Conservation (phyloP, 106 monocot species). For the Dioscorea zingiberensis region DNA sequence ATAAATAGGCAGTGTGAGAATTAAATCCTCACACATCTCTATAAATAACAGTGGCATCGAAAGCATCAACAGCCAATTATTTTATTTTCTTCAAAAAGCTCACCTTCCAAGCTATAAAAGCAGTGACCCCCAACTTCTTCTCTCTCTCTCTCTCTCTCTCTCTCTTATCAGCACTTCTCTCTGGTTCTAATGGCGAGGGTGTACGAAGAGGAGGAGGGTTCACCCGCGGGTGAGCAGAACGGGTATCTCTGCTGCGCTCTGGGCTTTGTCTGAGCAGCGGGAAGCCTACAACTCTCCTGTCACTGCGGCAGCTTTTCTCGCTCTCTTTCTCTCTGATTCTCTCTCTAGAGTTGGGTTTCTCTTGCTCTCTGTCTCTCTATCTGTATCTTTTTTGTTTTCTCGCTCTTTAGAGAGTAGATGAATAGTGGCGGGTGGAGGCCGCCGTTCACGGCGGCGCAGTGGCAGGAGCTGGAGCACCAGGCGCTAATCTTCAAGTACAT, state of each 20-base stretch:
- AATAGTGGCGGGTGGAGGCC: conserved; percentile 19
- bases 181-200: neutral
- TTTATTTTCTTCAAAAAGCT: neutral
- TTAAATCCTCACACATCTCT: conserved; percentile 4
- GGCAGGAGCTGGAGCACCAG: conserved; percentile 59
- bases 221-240: neutral
- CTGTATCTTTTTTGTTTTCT: neutral
- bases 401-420: conserved; percentile 1
- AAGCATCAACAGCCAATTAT: neutral
- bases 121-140: neutral
- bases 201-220: neutral
- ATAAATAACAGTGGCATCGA: neutral
- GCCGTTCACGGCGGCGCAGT: conserved; percentile 50
- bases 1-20: no score
- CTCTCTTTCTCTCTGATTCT: neutral
- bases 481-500: conserved; percentile 51
- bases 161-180: no score
- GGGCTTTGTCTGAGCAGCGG: neutral
- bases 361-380: neutral
- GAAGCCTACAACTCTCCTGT: neutral
- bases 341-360: neutral
- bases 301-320: neutral
- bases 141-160: conserved; percentile 1
- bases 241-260: neutral
- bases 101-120: neutral